These are phyloP conservation scores for Quercus agrifolia DNA, from an alignment of 306 rosid species.

Conservation along the genomic window DNA sequence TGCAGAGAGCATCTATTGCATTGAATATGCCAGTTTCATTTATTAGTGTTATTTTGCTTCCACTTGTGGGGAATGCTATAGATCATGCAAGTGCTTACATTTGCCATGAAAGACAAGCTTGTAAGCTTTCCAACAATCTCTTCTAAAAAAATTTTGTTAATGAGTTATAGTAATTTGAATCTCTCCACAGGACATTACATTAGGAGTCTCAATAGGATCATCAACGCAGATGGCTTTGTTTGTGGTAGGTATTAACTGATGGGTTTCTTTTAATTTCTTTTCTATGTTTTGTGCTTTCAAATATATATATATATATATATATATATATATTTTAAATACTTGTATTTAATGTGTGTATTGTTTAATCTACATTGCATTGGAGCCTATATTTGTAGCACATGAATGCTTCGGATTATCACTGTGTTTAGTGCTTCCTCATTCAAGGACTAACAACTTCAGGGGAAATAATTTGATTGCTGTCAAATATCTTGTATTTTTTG, in stretches of 20 bases:
- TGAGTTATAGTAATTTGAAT: constrained; percentile 1
- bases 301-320: too few species aligned
- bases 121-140: constrained; percentile 36
- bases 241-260: constrained; percentile 44
- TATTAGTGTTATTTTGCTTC: constrained; percentile 82
- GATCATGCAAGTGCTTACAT: constrained; percentile 90
- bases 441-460: background rate
- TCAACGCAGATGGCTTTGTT: constrained; percentile 83
- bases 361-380: too few species aligned
- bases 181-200: constrained; percentile 64
- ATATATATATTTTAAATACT: too few species aligned
- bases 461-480: background rate
- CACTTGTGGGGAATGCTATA: constrained; percentile 83
- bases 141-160: background rate
- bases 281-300: background rate
- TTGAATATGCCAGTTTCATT: constrained; percentile 64
- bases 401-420: background rate
- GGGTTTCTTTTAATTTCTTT: background rate
- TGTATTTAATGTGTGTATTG: background rate
- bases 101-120: constrained; percentile 89
- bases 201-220: constrained; percentile 85
- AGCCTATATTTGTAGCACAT: too few species aligned
- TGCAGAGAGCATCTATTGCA: constrained; percentile 66
- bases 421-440: background rate
- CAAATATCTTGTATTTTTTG: too few species aligned